Evolutionary conservation across 371 early-diverging fungal genomes (phyloP).

Genomic region (Actinomortierella wolfii): DNA sequence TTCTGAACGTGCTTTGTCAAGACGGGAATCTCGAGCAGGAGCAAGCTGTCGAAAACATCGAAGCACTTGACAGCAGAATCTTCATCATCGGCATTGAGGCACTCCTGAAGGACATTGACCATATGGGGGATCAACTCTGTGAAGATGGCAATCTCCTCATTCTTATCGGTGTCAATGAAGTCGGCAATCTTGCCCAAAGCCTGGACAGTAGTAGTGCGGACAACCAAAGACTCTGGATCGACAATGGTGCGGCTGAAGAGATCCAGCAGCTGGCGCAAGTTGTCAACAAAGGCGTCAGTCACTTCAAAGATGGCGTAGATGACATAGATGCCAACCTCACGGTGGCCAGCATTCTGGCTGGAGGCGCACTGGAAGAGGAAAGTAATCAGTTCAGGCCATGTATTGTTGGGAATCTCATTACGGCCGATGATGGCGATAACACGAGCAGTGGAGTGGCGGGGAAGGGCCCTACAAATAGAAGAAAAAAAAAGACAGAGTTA

Average conservation of each 20-base stretch:
- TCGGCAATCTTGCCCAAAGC: conserved; percentile 88
- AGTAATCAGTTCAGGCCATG: conserved; percentile 80
- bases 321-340: conserved; percentile 87
- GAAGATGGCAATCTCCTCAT: conserved; percentile 71
- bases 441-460: conserved; percentile 81
- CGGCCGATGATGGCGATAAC: conserved; percentile 88
- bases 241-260: conserved; percentile 74
- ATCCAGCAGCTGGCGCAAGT: conserved; percentile 67
- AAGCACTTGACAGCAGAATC: conserved; percentile 76
- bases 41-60: conserved; percentile 81
- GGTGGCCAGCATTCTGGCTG: conserved; percentile 71
- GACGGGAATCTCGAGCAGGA: conserved; percentile 81
- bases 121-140: conserved; percentile 79
- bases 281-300: conserved; percentile 71
- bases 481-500: conserved; percentile 1
- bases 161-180: conserved; percentile 74
- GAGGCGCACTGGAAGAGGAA: conserved; percentile 80
- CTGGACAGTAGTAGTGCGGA: conserved; percentile 79
- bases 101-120: conserved; percentile 81
- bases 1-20: conserved; percentile 77
- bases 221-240: conserved; percentile 84
- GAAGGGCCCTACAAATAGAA: conserved; percentile 57
- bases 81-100: conserved; percentile 72
- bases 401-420: conserved; percentile 74
- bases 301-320: conserved; percentile 85